Base-by-base conservation (phyloP, 2,329 filamentous ascomycete species). In the Cyphellophora europaea region DNA sequence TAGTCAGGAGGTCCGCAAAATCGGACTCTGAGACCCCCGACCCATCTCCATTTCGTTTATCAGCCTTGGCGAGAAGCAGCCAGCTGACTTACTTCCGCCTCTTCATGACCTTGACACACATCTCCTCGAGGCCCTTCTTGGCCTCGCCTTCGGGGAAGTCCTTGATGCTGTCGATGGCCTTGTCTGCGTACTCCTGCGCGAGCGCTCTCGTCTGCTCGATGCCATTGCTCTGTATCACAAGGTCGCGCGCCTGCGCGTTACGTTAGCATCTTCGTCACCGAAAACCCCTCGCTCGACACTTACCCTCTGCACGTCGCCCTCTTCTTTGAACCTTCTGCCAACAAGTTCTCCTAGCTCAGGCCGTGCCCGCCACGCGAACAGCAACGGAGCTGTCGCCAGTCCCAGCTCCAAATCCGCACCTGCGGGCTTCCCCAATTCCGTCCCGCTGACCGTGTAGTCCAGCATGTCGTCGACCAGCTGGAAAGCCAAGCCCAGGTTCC, bases 381-480 rank as follows among this genome's bases (percentile, higher is more conserved):
- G 65, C 45, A 98, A 64, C 11, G 91, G 91, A 10, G 91, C 91
- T 10, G 91, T 98, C 28, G 91, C 91, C 38, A 98, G 71, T 4
- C 91, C 91, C 18, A 98, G 67, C 61, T 96, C 86, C 43, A 98
- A 61, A 61, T 98, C 91, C 18, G 91, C 91, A 27, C 89, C 91
- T 4, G 89, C 85, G 2, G 91, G 91, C 63, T 98, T 98, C 15
- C 91, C 91, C 27, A 98, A 66, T 56, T 95, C 87, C 40, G 75
- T 72, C 27, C 79, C 86, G 36, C 74, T 86, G 42, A 86, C 75
- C 0, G 91, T 96, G 58, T 96, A 98, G 59, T 98, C 91, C 50
- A 98, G 70, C 82, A 98, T 84, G 56, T 98, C 91, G 56, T 98
- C 91, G 11, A 98, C 89, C 6, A 98, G 72, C 68, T 98, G 91